A percentile compares a stretch with the other conserved stretches of the same genome.
These are phyloP conservation scores for Vigna mungo DNA, from an alignment of 306 rosid genomes.

Conservation along the genomic window DNA sequence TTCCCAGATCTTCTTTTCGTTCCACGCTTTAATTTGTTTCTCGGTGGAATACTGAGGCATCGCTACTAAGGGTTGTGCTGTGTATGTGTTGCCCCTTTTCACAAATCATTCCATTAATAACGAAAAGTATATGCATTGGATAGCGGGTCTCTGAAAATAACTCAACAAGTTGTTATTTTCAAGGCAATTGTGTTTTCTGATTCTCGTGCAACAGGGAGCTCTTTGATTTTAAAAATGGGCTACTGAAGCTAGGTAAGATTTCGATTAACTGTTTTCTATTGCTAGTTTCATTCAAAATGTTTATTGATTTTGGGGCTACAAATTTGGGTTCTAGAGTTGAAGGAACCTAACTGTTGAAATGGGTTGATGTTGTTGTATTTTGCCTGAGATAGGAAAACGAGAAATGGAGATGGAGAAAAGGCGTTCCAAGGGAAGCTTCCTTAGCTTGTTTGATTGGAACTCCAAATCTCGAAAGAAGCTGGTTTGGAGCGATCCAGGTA, in stretches of 20 bases:
- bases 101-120: background rate
- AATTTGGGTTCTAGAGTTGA: conserved; percentile 41
- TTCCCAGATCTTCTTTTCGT: conserved; percentile 43
- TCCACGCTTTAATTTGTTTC: conserved; percentile 15
- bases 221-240: conserved; percentile 42
- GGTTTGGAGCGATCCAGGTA: conserved; percentile 60
- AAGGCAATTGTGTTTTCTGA: conserved; percentile 42
- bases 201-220: conserved; percentile 32
- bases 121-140: conserved; percentile 29
- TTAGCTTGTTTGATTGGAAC: conserved; percentile 93
- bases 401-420: conserved; percentile 81
- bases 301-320: conserved; percentile 1
- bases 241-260: conserved; percentile 52
- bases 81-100: conserved; percentile 19
- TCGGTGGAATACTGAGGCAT: background rate
- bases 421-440: conserved; percentile 88
- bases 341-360: conserved; percentile 23
- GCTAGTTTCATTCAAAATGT: conserved; percentile 34
- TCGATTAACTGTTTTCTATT: conserved; percentile 14
- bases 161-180: conserved; percentile 32
- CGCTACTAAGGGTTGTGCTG: background rate
- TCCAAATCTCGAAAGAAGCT: conserved; percentile 89
- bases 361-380: conserved; percentile 5
- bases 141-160: conserved; percentile 48
- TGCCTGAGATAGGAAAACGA: conserved; percentile 18